These are phyloP conservation scores for Fusarium nodosum DNA, from an alignment of 2,329 filamentous ascomycete genomes.

Conservation along the genomic window DNA sequence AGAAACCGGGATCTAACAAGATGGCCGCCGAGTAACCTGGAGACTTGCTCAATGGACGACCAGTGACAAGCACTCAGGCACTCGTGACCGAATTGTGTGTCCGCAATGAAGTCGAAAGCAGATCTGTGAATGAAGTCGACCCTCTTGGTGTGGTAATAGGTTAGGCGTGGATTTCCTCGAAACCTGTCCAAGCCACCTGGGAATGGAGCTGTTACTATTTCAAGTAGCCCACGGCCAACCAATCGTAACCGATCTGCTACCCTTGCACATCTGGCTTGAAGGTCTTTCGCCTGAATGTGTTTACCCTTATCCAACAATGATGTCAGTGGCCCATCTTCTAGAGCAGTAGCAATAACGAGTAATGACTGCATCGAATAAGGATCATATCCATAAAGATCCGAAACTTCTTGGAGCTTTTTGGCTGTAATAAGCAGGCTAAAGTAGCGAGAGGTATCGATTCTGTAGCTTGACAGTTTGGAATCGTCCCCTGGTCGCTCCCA, in stretches of 20 bases:
- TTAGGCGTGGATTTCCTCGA: not conserved
- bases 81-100: not conserved
- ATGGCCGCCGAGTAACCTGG: not conserved
- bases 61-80: not conserved
- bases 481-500: slow-evolving; percentile 2
- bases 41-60: not conserved
- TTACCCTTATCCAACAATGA: fast-evolving
- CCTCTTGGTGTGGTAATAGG: too few species aligned
- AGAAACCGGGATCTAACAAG: not conserved
- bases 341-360: not conserved
- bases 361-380: not conserved
- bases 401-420: fast-evolving
- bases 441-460: not conserved
- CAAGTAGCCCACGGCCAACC: not conserved
- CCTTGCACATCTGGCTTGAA: not conserved
- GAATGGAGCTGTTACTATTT: not conserved
- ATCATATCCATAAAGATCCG: fast-evolving
- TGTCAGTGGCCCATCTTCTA: fast-evolving
- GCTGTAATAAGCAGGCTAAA: not conserved
- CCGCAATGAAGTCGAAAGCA: not conserved
- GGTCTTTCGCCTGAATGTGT: fast-evolving
- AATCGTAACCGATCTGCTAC: fast-evolving
- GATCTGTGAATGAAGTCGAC: not conserved
- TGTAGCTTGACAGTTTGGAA: not conserved
- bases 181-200: not conserved